Percentiles rank a stretch among this genome's conserved stretches.
These are phyloP conservation scores for Panicum virgatum DNA, from an alignment of 202 grass and related monocot species.

Conservation along the genomic window DNA sequence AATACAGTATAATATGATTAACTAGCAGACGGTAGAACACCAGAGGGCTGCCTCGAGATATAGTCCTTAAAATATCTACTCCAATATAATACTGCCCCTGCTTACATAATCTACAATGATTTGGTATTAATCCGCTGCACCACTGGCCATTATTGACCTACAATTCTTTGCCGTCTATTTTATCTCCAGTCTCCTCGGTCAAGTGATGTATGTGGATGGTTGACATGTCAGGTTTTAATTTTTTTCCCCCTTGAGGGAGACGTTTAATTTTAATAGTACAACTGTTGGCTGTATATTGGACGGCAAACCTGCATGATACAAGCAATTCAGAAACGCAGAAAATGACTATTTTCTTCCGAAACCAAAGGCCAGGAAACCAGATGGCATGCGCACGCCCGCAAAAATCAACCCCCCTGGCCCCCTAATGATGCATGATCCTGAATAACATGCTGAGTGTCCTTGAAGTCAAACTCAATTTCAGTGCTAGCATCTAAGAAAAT, in stretches of 20 bases:
- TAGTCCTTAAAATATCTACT: no score
- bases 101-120: not conserved
- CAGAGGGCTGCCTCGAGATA: not conserved
- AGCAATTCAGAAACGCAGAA: not conserved
- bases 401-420: not conserved
- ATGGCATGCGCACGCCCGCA: not conserved
- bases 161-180: not conserved
- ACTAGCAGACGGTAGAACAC: not conserved
- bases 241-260: not conserved
- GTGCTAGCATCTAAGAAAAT: not conserved
- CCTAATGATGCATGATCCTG: not conserved
- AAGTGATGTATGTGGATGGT: not conserved
- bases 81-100: not conserved
- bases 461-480: not conserved
- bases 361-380: no score
- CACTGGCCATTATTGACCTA: not conserved
- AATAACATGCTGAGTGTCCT: not conserved
- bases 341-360: no score
- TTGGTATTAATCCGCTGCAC: not conserved
- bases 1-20: not conserved
- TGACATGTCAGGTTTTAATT: not conserved
- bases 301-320: not conserved
- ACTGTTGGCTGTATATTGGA: not conserved
- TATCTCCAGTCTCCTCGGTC: not conserved
- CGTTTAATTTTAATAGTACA: constrained; percentile 9